phyloP scores from a whole-genome alignment of 2,329 filamentous ascomycete genomes.

The Diaporthe destruens region DNA sequence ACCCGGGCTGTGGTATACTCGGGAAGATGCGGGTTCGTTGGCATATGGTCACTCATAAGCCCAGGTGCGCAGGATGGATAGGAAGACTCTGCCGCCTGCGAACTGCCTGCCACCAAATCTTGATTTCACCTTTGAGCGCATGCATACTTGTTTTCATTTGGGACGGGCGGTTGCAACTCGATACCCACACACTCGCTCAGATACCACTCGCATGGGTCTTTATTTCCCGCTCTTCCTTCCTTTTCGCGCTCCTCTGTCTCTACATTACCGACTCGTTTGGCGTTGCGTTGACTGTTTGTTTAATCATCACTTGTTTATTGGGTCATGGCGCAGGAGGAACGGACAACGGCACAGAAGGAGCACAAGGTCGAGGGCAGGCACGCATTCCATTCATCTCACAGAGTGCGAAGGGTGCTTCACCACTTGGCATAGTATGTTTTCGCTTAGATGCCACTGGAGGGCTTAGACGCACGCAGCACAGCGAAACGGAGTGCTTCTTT shows the following conservation, averaged over 20 bases:
- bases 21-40: neutral
- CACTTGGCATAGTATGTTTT: constrained; percentile 6
- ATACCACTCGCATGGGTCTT: constrained; percentile 29
- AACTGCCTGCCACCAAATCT: neutral
- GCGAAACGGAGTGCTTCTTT: constrained; percentile 14
- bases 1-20: neutral
- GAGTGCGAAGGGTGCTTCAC: neutral
- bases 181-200: constrained; percentile 41
- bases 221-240: neutral
- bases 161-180: constrained; percentile 32
- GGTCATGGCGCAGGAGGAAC: constrained; percentile 29
- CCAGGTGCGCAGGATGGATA: neutral
- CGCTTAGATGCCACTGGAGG: constrained; percentile 20
- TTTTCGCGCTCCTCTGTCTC: neutral
- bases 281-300: constrained; percentile 10
- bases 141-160: constrained; percentile 31
- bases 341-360: constrained; percentile 7
- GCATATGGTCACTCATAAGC: neutral
- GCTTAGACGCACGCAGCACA: constrained; percentile 31
- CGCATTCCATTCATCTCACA: neutral
- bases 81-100: neutral
- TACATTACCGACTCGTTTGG: constrained; percentile 32
- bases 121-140: constrained; percentile 29
- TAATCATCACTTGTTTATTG: neutral
- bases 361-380: constrained; percentile 18